These are phyloP conservation scores for Ganoderma sp. DNA, from an alignment of 1,284 basidiomycete genomes.

Conservation along the genomic window DNA sequence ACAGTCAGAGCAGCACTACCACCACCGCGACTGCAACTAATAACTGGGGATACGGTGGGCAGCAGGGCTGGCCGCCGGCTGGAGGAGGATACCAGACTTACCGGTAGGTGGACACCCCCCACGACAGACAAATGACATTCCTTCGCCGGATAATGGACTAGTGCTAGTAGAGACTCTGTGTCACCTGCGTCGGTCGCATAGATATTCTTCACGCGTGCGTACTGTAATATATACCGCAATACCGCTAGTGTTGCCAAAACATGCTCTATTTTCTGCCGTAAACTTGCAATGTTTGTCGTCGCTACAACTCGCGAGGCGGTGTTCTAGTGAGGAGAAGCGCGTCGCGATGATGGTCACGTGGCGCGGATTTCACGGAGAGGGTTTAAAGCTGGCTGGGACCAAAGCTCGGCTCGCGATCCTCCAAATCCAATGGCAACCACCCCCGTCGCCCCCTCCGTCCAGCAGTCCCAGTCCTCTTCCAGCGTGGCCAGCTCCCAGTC, in stretches of 20 bases:
- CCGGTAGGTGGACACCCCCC: neutral
- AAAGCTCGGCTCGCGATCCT: conserved; percentile 23
- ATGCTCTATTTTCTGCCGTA: neutral
- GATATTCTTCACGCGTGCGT: neutral
- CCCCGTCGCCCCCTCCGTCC: conserved; percentile 30
- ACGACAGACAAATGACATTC: conserved; percentile 2
- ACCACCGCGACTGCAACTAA: neutral
- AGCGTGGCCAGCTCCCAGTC: conserved; percentile 39
- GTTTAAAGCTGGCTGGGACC: conserved; percentile 30
- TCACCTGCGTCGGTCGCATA: neutral
- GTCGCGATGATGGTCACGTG: conserved; percentile 32
- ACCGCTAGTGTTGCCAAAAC: neutral
- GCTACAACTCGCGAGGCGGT: neutral
- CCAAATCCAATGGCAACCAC: conserved; percentile 38
- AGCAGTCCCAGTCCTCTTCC: conserved; percentile 41
- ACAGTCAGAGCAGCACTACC: conserved; percentile 1
- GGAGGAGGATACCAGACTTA: conserved; percentile 13
- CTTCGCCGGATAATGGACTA: neutral
- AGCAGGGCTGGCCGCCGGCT: conserved; percentile 15
- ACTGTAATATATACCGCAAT: neutral
- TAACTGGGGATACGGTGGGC: conserved; percentile 8
- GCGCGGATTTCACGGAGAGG: conserved; percentile 22
- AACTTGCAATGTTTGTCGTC: neutral
- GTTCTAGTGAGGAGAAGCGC: conserved; percentile 14
- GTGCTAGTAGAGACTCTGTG: neutral